phyloP scores from a whole-genome alignment of 2,329 filamentous ascomycete genomes.

The Neofusicoccum laricinum region DNA sequence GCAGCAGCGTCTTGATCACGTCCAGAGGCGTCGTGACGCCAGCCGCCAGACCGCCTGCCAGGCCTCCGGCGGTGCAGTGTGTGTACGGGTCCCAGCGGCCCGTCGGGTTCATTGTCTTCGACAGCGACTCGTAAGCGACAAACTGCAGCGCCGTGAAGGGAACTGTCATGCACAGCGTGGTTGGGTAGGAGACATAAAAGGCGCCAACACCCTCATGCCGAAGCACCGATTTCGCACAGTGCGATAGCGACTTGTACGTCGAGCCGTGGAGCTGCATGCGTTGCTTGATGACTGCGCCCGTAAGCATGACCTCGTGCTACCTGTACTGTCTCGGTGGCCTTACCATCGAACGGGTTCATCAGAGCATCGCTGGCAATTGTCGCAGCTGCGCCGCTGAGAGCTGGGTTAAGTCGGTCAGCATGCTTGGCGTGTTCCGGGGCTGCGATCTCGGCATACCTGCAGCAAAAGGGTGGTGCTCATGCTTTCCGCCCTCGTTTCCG shows the following conservation, averaged over 20 bases:
- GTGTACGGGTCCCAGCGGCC: constrained; percentile 88
- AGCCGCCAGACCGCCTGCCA: constrained; percentile 90
- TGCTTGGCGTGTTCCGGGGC: constrained; percentile 10
- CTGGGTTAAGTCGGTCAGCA: constrained; percentile 51
- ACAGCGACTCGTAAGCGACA: constrained; percentile 95
- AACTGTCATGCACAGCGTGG: constrained; percentile 96
- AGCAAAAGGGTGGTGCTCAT: constrained; percentile 89
- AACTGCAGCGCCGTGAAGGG: constrained; percentile 97
- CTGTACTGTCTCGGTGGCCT: constrained; percentile 26
- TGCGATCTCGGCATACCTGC: constrained; percentile 60
- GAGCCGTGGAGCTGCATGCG: constrained; percentile 98
- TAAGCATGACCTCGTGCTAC: constrained; percentile 20
- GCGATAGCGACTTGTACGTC: constrained; percentile 78
- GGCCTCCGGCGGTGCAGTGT: constrained; percentile 86
- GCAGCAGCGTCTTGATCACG: constrained; percentile 95
- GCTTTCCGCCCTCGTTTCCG: constrained; percentile 79
- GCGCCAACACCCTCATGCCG: constrained; percentile 81
- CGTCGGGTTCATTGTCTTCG: constrained; percentile 84
- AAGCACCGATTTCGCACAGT: constrained; percentile 88
- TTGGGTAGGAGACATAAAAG: constrained; percentile 98
- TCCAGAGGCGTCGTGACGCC: constrained; percentile 94
- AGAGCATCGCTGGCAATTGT: constrained; percentile 97
- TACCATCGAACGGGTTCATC: constrained; percentile 99
- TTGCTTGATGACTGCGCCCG: constrained; percentile 84
- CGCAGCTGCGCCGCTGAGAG: constrained; percentile 87